Conservation (phyloP, 2,329 filamentous ascomycete genomes). For the Paracoccidioides brasiliensis region DNA sequence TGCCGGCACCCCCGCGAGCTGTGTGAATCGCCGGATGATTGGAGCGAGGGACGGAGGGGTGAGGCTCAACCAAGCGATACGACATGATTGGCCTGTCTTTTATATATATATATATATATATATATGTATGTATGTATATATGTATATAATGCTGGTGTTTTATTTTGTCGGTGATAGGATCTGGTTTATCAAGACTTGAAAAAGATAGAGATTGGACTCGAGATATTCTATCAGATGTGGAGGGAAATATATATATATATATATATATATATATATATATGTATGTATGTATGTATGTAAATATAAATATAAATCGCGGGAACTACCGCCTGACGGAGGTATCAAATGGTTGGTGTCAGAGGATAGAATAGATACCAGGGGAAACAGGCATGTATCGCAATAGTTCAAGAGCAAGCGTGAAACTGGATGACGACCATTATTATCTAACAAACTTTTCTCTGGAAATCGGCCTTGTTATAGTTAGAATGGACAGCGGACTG, state of each 20-base stretch:
- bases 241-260: neutral
- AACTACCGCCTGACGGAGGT: neutral
- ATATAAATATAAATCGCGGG: too few relatives aligned
- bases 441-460: neutral
- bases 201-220: neutral
- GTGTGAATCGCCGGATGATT: constrained; percentile 38
- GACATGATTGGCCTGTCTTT: constrained; percentile 20
- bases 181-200: neutral
- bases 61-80: constrained; percentile 48
- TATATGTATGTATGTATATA: too few relatives aligned
- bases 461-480: too few relatives aligned
- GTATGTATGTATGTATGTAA: too few relatives aligned
- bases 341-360: neutral
- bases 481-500: neutral
- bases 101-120: too few relatives aligned
- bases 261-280: neutral
- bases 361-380: too few relatives aligned
- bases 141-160: neutral
- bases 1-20: constrained; percentile 47
- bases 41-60: constrained; percentile 38
- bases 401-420: neutral
- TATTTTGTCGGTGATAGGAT: neutral
- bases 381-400: neutral
- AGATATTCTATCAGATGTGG: neutral
- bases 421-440: neutral